A percentile compares a stretch with the other conserved stretches of the same genome.
Evolutionary conservation across 2,329 filamentous ascomycete species (phyloP).

Genomic region (Xylariaceae sp.): DNA sequence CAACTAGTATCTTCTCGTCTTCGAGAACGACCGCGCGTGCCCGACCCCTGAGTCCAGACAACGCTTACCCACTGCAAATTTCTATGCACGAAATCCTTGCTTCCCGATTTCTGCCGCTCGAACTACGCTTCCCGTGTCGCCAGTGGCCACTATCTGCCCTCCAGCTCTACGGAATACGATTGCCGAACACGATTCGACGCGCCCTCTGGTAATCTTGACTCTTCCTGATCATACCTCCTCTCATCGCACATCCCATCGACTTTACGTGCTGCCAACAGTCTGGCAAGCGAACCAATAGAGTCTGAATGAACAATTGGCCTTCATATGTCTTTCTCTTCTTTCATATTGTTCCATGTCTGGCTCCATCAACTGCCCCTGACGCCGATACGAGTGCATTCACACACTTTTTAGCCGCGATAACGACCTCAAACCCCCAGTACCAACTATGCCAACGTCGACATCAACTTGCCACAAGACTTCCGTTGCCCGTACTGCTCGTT

Average conservation of each 20-base stretch:
- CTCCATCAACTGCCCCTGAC: background rate
- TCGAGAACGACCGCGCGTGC: background rate
- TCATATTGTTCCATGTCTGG: background rate
- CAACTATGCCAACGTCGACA: background rate
- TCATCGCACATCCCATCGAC: background rate
- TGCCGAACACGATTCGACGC: background rate
- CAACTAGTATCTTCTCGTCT: background rate
- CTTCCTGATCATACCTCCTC: background rate
- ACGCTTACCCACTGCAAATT: background rate
- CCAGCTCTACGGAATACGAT: background rate
- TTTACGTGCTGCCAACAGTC: background rate
- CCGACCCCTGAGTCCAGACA: background rate
- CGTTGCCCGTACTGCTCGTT: background rate
- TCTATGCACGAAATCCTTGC: background rate
- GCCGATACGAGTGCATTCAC: background rate
- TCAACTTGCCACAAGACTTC: background rate
- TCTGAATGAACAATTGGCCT: background rate
- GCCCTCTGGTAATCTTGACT: background rate
- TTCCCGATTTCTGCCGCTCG: background rate
- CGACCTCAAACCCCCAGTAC: background rate
- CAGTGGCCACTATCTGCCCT: background rate
- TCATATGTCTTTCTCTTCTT: background rate
- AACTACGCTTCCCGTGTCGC: background rate
- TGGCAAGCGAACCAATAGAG: background rate
- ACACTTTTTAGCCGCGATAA: background rate